phyloP scores from a whole-genome alignment of 306 rosid species.

The Betula pendula region DNA sequence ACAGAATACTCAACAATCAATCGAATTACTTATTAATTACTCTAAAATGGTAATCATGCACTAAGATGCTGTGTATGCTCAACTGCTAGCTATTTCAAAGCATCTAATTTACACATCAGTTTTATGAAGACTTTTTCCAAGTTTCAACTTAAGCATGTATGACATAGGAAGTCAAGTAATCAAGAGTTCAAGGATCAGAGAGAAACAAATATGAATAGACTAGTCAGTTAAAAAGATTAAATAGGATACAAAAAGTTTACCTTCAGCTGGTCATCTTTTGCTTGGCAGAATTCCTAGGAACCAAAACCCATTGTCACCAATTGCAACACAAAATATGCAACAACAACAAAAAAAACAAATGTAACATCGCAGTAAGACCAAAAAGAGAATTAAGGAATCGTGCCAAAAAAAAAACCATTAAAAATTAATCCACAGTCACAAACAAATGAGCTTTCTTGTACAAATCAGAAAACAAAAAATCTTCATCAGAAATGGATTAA shows the following conservation, averaged over 20 bases:
- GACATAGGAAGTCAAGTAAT: neutral
- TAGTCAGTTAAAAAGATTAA: neutral
- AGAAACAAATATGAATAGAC: neutral
- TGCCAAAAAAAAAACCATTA: constrained; percentile 15
- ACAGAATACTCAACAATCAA: neutral
- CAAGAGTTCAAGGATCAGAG: neutral
- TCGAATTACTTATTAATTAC: neutral
- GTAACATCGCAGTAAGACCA: neutral
- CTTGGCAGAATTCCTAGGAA: constrained; percentile 66
- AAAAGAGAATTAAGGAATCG: neutral
- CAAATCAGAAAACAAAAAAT: neutral
- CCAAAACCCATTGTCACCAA: constrained; percentile 23
- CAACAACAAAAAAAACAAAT: constrained; percentile 4
- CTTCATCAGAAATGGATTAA: neutral
- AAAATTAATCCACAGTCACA: neutral
- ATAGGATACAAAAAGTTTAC: constrained; percentile 31
- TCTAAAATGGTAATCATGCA: neutral
- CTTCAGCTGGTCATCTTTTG: constrained; percentile 60
- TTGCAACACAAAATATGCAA: constrained; percentile 15
- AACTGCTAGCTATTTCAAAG: neutral
- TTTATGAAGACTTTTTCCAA: neutral
- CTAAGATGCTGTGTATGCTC: constrained; percentile 2
- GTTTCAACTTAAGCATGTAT: neutral
- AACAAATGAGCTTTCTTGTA: constrained; percentile 4
- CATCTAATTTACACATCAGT: neutral